Base-by-base conservation (phyloP, 345 rosid genomes). In the Orychophragmus violaceus region DNA sequence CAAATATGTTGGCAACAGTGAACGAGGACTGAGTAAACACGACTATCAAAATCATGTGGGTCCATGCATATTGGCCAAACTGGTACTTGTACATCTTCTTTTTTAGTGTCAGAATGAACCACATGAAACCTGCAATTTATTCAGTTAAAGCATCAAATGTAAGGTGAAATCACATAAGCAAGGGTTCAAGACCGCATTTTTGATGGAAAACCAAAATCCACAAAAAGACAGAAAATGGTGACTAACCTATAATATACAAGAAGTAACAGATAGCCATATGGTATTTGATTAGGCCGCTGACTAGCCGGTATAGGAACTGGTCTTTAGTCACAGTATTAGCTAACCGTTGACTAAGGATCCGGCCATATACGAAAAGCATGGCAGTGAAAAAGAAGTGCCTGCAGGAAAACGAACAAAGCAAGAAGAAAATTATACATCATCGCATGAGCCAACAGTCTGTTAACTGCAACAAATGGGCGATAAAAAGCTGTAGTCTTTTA, bases 21-120 rank as follows among this genome's bases (percentile, higher is more conserved):
- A 94, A 94, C n/a, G 99, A 83, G 11, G 97, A 94, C 65, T 94
- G 99, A 1, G 91, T 79, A 72, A 94, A 94, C 69, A 94, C 97
- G 78, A 94, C 96, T 12, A 90, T 88, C 66, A 94, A 81, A 76
- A 94, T 94, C 99, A 94, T 94, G 66, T 94, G 99, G 10, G 97
- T 94, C 99, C 99, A 94, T 29, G 99, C 97, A 68, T 85, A 90
- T 71, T 94, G 99, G 76, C 97, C 86, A 87, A 94, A 94, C 80
- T 94, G 99, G 88, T 94, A 94, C 89, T 94, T 90, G 84, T 94
- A 94, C 96, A 90, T 85, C 88, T 85, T 87, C 95, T 88, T 94
- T 80, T 94, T 94, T 46, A 94, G 71, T 14, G 99, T 80, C 59
- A 94, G 88, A 76, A 94, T 94, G 84, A 94, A 94, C 99, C 99